Evolutionary conservation across 1,284 basidiomycete genomes (phyloP).

Genomic region (Ganoderma lingzhi): DNA sequence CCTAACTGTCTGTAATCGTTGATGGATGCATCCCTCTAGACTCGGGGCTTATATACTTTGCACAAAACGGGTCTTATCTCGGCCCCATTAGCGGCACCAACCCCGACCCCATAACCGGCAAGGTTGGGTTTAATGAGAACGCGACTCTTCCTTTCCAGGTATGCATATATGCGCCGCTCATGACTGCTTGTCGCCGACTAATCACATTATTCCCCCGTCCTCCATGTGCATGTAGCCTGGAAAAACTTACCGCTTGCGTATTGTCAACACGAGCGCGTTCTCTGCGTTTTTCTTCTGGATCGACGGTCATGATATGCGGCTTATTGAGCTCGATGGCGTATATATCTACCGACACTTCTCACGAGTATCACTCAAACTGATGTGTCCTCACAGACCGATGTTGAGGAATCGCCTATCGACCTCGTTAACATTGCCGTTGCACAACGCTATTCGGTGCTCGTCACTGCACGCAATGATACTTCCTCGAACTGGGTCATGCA

Average conservation of each 20-base stretch:
- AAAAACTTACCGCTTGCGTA: slow-evolving; percentile 75
- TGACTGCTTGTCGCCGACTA: not conserved
- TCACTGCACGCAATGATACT: slow-evolving; percentile 89
- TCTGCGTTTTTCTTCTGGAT: slow-evolving; percentile 87
- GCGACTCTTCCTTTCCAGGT: slow-evolving; percentile 81
- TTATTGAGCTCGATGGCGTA: slow-evolving; percentile 91
- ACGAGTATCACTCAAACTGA: not conserved
- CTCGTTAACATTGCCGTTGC: slow-evolving; percentile 82
- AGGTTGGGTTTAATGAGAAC: slow-evolving; percentile 87
- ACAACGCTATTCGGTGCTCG: slow-evolving; percentile 94
- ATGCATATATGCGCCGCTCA: slow-evolving; percentile 4
- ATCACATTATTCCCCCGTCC: not conserved
- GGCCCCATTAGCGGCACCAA: slow-evolving; percentile 60
- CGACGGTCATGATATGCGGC: slow-evolving; percentile 90
- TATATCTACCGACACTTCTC: slow-evolving; percentile 37
- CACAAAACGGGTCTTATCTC: slow-evolving; percentile 77
- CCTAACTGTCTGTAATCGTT: not conserved
- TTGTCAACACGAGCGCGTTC: slow-evolving; percentile 84
- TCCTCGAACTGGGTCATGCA: slow-evolving; percentile 88
- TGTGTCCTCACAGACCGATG: slow-evolving; percentile 65
- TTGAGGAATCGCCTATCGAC: slow-evolving; percentile 75
- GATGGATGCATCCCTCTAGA: slow-evolving; percentile 52
- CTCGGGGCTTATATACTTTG: slow-evolving; percentile 86
- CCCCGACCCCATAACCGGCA: slow-evolving; percentile 56
- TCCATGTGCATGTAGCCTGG: slow-evolving; percentile 57